These are phyloP conservation scores for Bocquillonia castaneifolia DNA, from an alignment of 441 rosid species.

Conservation along the genomic window DNA sequence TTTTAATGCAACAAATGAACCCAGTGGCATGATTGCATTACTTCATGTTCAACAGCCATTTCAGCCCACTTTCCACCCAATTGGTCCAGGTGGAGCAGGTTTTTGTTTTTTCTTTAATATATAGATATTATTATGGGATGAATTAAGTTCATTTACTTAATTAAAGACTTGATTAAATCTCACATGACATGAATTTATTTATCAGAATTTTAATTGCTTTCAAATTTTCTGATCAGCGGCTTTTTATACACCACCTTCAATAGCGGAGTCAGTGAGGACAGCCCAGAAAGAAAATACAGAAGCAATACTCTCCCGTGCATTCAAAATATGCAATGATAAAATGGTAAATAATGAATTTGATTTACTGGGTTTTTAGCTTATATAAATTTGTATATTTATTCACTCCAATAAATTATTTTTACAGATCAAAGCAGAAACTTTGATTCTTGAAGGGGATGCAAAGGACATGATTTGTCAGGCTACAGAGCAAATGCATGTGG, in stretches of 20 bases:
- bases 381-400: not conserved
- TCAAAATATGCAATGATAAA: slow-evolving; percentile 41
- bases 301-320: slow-evolving; percentile 45
- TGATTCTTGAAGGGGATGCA: slow-evolving; percentile 58
- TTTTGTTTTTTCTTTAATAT: not conserved
- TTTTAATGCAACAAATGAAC: slow-evolving; percentile 16
- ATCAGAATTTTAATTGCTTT: not conserved
- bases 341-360: slow-evolving; percentile 31
- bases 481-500: slow-evolving; percentile 53
- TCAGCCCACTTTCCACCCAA: slow-evolving; percentile 41
- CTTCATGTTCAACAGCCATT: slow-evolving; percentile 63
- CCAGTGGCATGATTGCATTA: slow-evolving; percentile 35
- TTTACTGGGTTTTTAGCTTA: not conserved
- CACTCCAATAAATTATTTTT: too few species aligned
- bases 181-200: not conserved
- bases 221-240: slow-evolving; percentile 26
- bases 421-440: slow-evolving; percentile 60
- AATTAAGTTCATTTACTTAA: too few species aligned
- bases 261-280: slow-evolving; percentile 44
- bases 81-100: slow-evolving; percentile 58
- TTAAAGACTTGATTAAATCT: too few species aligned
- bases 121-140: not conserved
- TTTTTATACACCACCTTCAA: slow-evolving; percentile 37
- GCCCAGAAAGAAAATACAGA: slow-evolving; percentile 50
- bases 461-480: slow-evolving; percentile 73